phyloP scores from a whole-genome alignment of 768 basidiomycete genomes.

The Neoboletus brunneissimus region DNA sequence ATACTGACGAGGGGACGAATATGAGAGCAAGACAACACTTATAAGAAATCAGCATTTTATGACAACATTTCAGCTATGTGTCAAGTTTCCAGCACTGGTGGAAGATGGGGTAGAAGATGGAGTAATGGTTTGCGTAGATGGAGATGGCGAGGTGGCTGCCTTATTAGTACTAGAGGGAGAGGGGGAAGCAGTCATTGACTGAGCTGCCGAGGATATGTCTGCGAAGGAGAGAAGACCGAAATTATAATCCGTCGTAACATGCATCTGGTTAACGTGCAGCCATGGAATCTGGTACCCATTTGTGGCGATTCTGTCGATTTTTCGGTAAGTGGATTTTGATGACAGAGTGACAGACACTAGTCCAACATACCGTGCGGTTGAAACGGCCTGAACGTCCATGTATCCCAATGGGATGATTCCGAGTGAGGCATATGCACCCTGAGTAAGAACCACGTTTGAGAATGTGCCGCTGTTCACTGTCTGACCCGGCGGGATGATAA shows the following conservation, averaged over 20 bases:
- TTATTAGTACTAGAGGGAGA: not conserved
- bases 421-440: slow-evolving; percentile 57
- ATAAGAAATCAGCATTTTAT: not conserved
- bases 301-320: slow-evolving; percentile 37
- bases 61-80: not conserved
- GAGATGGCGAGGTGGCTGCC: not conserved
- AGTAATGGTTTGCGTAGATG: not conserved
- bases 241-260: slow-evolving; percentile 51
- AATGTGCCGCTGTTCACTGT: slow-evolving; percentile 63
- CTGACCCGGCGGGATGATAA: slow-evolving; percentile 54
- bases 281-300: slow-evolving; percentile 65
- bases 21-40: not conserved
- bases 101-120: not conserved
- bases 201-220: slow-evolving; percentile 19
- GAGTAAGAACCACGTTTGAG: slow-evolving; percentile 52
- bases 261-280: slow-evolving; percentile 54
- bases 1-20: not conserved
- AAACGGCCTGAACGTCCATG: slow-evolving; percentile 52
- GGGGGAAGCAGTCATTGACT: slow-evolving; percentile 7
- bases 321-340: not conserved
- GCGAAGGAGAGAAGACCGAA: slow-evolving; percentile 11
- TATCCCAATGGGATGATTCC: slow-evolving; percentile 52
- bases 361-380: slow-evolving; percentile 38
- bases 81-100: slow-evolving; percentile 5
- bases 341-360: not conserved